Conservation (phyloP, 139 green algal species). For the Coccomyxa sp. region DNA sequence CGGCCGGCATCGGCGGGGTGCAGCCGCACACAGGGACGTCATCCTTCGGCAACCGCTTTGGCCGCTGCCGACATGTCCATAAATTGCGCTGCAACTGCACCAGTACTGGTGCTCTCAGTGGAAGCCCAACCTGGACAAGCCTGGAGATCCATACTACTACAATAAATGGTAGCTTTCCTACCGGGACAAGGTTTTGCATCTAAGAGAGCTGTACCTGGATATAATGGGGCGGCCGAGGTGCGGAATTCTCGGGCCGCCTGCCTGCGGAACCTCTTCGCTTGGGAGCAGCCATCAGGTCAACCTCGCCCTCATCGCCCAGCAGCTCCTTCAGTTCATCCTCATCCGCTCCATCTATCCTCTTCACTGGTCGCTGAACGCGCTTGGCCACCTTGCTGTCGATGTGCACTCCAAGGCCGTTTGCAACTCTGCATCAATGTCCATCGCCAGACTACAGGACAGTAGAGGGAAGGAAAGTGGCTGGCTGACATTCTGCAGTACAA, state of each 20-base stretch:
- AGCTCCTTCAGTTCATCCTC: neutral
- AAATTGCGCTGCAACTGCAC: constrained; percentile 48
- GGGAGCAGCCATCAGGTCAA: neutral
- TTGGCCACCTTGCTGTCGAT: neutral
- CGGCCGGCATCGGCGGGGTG: neutral
- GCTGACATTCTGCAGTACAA: too few species aligned
- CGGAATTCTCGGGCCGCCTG: neutral
- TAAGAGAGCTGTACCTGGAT: neutral
- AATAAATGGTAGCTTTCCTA: too few species aligned
- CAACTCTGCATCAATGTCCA: too few species aligned
- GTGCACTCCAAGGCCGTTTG: too few species aligned
- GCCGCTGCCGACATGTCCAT: constrained; percentile 42
- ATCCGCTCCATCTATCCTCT: neutral
- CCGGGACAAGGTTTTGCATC: too few species aligned
- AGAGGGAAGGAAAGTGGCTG: too few species aligned
- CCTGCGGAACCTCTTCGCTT: neutral
- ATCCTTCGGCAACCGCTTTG: constrained; percentile 62
- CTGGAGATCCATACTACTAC: too few species aligned
- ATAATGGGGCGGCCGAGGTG: constrained; percentile 42
- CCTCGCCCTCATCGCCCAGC: neutral
- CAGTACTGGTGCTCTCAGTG: neutral
- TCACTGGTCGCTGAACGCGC: neutral
- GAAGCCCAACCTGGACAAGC: too few species aligned
- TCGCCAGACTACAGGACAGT: too few species aligned
- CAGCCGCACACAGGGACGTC: constrained; percentile 57